These are phyloP conservation scores for Tarenaya hassleriana DNA, from an alignment of 345 rosid genomes.

Conservation along the genomic window DNA sequence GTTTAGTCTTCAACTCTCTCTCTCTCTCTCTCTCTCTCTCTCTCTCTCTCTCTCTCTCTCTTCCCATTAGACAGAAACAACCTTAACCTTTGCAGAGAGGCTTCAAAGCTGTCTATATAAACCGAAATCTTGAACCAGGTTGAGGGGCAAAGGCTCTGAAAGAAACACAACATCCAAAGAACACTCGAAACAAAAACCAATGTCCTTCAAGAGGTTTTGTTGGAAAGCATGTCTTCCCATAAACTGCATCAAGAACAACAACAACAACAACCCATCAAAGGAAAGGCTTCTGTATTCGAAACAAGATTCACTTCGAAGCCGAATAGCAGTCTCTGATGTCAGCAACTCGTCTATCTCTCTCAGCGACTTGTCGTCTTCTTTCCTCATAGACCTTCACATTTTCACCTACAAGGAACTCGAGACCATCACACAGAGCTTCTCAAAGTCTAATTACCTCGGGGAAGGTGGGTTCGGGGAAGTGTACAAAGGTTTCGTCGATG, in stretches of 20 bases:
- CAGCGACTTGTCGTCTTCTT: constrained; percentile 40
- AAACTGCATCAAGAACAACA: constrained; percentile 28
- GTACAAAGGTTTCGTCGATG: constrained; percentile 63
- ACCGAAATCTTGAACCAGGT: constrained; percentile 4
- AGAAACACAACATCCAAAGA: constrained; percentile 7
- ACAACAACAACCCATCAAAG: constrained; percentile 23
- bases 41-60: constrained; percentile 11
- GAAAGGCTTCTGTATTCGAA: constrained; percentile 24
- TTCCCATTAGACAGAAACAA: neutral
- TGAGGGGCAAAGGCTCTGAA: constrained; percentile 16
- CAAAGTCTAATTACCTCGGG: constrained; percentile 52
- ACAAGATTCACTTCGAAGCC: constrained; percentile 28
- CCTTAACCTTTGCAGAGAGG: constrained; percentile 23
- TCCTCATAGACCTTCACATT: constrained; percentile 43
- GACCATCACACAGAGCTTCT: constrained; percentile 43
- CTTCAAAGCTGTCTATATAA: constrained; percentile 29
- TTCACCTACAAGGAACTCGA: constrained; percentile 53
- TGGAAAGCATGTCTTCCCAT: constrained; percentile 34
- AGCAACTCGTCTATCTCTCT: constrained; percentile 34
- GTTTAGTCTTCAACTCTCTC: constrained; percentile 24
- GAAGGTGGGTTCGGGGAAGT: constrained; percentile 89
- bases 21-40: constrained; percentile 17
- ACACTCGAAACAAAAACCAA: constrained; percentile 24
- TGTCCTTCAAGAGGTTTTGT: constrained; percentile 11
- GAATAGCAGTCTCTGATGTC: constrained; percentile 27